Evolutionary conservation across 805 yeast species (phyloP), one percentile per base, ranked within the genome.

Genomic region (Kluyveromyces nonfermentans): DNA sequence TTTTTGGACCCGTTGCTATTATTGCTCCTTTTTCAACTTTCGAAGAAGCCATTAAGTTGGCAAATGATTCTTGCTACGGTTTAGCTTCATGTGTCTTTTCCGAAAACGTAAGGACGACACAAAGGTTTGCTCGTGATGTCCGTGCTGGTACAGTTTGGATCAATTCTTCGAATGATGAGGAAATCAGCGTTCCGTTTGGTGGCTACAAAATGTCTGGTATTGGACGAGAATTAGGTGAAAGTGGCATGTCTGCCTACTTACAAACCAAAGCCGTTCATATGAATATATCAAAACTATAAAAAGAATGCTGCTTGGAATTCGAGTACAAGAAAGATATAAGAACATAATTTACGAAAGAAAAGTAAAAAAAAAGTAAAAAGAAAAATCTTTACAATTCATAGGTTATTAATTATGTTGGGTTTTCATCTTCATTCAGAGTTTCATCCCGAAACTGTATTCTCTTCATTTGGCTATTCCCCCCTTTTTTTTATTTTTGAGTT

Each of bases 181-280:
- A 78, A 55, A 60, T 70, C 46, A 70, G 72, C 46, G 76, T 80
- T 44, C 94, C 94, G 25, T 85, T 85, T 60, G 94, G 94, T 39
- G 94, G 94, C 34, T 82, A 76, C 64, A 83, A 84, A 66, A 70
- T 74, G 73, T 76, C 85, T 51, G 95, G 94, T 50, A 71, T 82
- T 50, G 94, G 94, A 47, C 77, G 90, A 53, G 93, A 85, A 67
- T 71, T 85, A 50, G 90, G 93, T 42, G 79, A 77, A 60, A 78
- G 75, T 56, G 94, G 86, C 41, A 73, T 85, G 39, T 71, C 73
- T 45, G 70, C 75, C 57, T 85, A 83, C 67, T 75, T 86, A 17
- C 87, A 82, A 67, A 72, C 75, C 45, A 85, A 85, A 70, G 75
- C 89, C 41, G 78, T 85, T 43, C 85, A 81, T 54, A 77, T 85